Evolutionary conservation across 169 alveolate genomes (phyloP).

Genomic region (Ichthyophthirius multifiliis): DNA sequence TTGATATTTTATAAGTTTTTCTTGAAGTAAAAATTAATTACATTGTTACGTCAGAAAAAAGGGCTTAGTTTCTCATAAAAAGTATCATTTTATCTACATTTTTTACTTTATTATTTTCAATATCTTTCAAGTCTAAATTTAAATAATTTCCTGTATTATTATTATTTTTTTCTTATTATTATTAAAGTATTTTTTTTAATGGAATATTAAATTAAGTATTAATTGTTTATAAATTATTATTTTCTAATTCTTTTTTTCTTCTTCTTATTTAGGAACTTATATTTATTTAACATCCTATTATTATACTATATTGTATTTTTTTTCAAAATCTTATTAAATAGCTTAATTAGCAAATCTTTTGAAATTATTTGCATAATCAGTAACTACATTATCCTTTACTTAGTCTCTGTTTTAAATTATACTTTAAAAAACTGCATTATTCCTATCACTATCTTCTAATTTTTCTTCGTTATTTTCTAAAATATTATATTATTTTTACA

Average conservation of each 20-base stretch:
- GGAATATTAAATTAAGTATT: background rate
- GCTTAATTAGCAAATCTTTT: too few relatives aligned
- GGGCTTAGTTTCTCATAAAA: conserved; percentile 1
- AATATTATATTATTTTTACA: background rate
- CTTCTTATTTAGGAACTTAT: too few relatives aligned
- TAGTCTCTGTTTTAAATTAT: background rate
- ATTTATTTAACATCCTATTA: too few relatives aligned
- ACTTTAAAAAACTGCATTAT: background rate
- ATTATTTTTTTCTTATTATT: too few relatives aligned
- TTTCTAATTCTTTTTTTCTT: too few relatives aligned
- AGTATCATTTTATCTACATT: conserved; percentile 10
- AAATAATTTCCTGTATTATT: background rate
- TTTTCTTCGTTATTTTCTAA: background rate
- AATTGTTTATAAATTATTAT: too few relatives aligned
- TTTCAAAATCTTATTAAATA: too few relatives aligned
- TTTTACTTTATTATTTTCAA: background rate
- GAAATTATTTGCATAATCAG: background rate
- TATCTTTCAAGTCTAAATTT: background rate
- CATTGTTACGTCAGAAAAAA: background rate
- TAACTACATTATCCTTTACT: background rate
- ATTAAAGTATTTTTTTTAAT: background rate
- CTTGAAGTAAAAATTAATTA: background rate
- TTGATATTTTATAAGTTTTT: background rate
- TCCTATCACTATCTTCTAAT: background rate
- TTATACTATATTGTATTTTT: too few relatives aligned